A percentile compares a stretch with the other conserved stretches of the same genome.
phyloP scores from a whole-genome alignment of 2,329 filamentous ascomycete genomes.

The Penicillium sclerotiorum region DNA sequence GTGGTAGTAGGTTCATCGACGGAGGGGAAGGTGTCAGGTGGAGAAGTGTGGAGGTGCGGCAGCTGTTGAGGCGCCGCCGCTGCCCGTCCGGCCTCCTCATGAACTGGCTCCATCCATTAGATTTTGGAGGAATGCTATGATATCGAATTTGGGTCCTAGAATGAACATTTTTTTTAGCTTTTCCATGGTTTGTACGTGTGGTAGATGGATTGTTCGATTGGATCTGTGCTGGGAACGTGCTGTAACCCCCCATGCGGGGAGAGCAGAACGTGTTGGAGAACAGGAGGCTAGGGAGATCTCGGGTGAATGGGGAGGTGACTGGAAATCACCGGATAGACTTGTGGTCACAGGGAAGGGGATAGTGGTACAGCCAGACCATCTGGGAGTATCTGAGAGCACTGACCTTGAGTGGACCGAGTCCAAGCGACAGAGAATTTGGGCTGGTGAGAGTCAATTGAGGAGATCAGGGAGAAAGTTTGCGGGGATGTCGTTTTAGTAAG shows the following conservation, averaged over 20 bases:
- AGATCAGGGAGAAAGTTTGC: neutral
- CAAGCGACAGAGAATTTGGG: neutral
- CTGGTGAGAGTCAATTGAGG: neutral
- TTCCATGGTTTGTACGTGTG: neutral
- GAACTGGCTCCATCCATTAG: constrained; percentile 47
- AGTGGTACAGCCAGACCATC: neutral
- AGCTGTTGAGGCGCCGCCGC: too few species aligned
- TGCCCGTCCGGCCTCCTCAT: constrained; percentile 40
- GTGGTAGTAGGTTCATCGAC: too few species aligned
- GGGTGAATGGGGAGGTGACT: too few species aligned
- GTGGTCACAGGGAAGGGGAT: neutral
- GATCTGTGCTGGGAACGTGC: neutral
- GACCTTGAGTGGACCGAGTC: constrained; percentile 10
- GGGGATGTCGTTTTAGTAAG: neutral
- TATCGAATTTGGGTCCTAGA: too few species aligned
- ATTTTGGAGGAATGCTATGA: constrained; percentile 13
- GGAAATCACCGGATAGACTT: too few species aligned
- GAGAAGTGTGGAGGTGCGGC: constrained; percentile 29
- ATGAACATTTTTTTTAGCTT: neutral
- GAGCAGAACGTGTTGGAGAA: too few species aligned
- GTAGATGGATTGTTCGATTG: neutral
- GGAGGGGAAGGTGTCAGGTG: constrained; percentile 17
- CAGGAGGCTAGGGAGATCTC: too few species aligned
- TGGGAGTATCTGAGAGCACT: constrained; percentile 2
- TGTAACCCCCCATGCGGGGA: constrained; percentile 1